Evolutionary conservation across 805 yeast genomes (phyloP).

Genomic region (Myxozyma sirexii): DNA sequence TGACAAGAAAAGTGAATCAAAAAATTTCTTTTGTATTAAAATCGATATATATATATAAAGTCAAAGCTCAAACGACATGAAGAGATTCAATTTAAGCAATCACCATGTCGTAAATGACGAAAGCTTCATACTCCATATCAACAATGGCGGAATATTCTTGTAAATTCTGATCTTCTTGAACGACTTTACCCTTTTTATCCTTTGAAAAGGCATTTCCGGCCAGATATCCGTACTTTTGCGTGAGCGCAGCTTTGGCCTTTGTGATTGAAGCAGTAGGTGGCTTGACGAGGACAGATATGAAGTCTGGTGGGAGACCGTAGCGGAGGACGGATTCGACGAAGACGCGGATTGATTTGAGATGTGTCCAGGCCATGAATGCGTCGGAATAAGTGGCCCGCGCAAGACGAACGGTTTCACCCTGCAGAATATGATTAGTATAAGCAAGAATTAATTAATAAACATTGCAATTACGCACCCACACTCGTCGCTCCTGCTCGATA

Average conservation of each 20-base stretch:
- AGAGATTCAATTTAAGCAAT: slow-evolving; percentile 15
- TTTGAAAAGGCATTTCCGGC: slow-evolving; percentile 85
- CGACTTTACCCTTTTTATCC: slow-evolving; percentile 66
- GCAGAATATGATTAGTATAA: slow-evolving; percentile 39
- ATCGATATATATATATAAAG: too few relatives aligned
- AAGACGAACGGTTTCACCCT: slow-evolving; percentile 75
- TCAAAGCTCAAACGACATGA: not conserved
- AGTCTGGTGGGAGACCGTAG: slow-evolving; percentile 95
- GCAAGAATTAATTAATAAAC: not conserved
- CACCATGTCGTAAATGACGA: slow-evolving; percentile 72
- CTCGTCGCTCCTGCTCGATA: slow-evolving; percentile 68
- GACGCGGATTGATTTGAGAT: slow-evolving; percentile 80
- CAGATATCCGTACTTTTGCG: slow-evolving; percentile 78
- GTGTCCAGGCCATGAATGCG: slow-evolving; percentile 83
- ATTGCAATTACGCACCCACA: slow-evolving; percentile 42
- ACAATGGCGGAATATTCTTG: slow-evolving; percentile 89
- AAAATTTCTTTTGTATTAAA: not conserved
- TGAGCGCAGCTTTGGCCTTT: slow-evolving; percentile 69
- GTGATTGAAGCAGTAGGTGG: slow-evolving; percentile 49
- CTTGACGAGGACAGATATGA: slow-evolving; percentile 54
- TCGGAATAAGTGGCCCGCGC: slow-evolving; percentile 90
- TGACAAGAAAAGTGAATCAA: not conserved
- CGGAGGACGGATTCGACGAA: slow-evolving; percentile 93
- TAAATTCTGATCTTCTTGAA: slow-evolving; percentile 62
- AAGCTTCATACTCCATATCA: slow-evolving; percentile 95